These are phyloP conservation scores for Agapanthus africanus DNA, from an alignment of 106 monocot genomes.

Conservation along the genomic window DNA sequence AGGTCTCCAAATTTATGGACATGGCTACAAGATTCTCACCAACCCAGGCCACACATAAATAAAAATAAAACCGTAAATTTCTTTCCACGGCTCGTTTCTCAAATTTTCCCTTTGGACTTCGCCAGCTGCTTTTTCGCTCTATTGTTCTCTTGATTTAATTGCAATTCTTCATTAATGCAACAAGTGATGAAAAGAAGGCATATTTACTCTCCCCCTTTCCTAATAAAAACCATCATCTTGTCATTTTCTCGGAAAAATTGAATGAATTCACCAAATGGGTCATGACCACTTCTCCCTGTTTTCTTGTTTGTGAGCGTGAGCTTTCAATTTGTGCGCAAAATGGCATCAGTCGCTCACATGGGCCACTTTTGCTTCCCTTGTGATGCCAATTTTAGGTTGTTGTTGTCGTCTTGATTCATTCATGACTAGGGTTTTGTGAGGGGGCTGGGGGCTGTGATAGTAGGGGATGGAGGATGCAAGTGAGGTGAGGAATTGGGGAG, in stretches of 20 bases:
- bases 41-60: no score
- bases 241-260: slow-evolving; percentile 6
- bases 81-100: no score
- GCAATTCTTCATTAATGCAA: no score
- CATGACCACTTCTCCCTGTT: background rate
- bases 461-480: slow-evolving; percentile 25
- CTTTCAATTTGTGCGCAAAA: background rate
- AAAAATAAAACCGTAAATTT: no score
- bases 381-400: background rate
- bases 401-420: background rate
- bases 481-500: slow-evolving; percentile 59
- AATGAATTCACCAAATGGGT: slow-evolving; percentile 10
- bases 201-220: slow-evolving; percentile 3
- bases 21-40: no score
- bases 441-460: no score
- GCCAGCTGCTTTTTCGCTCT: no score
- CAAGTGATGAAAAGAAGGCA: slow-evolving; percentile 11
- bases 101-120: no score
- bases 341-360: background rate
- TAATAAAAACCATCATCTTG: slow-evolving; percentile 5
- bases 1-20: no score
- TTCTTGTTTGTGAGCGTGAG: background rate
- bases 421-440: no score
- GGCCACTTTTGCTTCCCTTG: background rate
- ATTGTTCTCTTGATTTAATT: no score